Base-by-base conservation (phyloP, 352 stramenopile species). In the Phytopythium vexans region DNA sequence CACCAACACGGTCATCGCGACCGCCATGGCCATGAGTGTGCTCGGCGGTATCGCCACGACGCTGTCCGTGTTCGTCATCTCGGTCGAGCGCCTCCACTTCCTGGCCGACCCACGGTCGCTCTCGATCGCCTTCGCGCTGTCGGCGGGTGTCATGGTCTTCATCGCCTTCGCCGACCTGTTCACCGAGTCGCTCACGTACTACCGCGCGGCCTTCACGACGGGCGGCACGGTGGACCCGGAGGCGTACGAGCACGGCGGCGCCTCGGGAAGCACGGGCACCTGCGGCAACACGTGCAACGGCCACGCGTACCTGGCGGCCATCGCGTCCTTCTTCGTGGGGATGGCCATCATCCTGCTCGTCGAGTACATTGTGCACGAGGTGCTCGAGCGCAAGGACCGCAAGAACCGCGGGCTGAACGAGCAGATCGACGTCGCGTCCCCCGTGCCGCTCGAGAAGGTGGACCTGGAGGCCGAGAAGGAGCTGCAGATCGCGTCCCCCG, bases 1-100 rank as follows among this genome's bases (percentile, higher is more conserved):
- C 50, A 85, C 70, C 11, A 64, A 52, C 33, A 62, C 69, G 9
- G 73, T 86, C 9, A 66, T 89, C 14, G 53, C 45, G 12, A 82
- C 74, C 3, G 77, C 77, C 31, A 87, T 89, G 72, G 61, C 70
- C 47, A 86, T 89, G 77, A 86, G 74, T 71, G 74, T 89, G 34
- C 41, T 85, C n/a, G 75, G 68, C 48, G 74, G 77, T 45, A 12
- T 88, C n/a, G 74, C 77, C 35, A 88, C 75, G 49, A 82, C 68
- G 9, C 52, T 81, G 46, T 86, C 74, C 1, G 69, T 85, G 15
- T 41, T 86, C 10, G 74, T 86, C 7, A 77, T 88, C 43, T 86
- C 74, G 8, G 65, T 84, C 31, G 47, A 70, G 41, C 57, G 70
- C 9, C 56, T 88, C 14, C 74, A 83, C 16, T 84, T 86, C 62